Evolutionary conservation across 2,329 filamentous ascomycete species (phyloP), one percentile per base, ranked within the genome.

Genomic region (Epichloe festucae): DNA sequence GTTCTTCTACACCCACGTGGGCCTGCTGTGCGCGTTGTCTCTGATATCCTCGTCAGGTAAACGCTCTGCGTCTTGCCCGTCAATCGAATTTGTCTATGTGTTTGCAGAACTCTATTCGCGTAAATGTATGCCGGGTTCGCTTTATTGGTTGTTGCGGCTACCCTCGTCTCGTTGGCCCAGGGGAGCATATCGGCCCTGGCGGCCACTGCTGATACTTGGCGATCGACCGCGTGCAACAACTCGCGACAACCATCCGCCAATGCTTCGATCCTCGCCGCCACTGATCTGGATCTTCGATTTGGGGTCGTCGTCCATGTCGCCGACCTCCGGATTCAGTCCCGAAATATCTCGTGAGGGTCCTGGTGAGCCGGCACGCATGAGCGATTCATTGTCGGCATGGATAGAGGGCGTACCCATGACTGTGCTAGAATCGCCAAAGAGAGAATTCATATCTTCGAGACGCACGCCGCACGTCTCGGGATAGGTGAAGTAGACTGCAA

Each of bases 401-500:
- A 88, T 75, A 44, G 82, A 81, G 1, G 91, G 90, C 0, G 91
- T 95, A 41, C 74, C 77, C 48, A 87, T 84, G 11, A 84, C 80
- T 2, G 88, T 90, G 27, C 87, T 93, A 38, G 90, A 87, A 67
- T 98, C 93, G 57, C 93, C 93, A 63, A 98, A 98, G 15, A 98
- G 72, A 3, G 82, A 78, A 65, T 95, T 88, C 93, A 98, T 98
- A 59, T 98, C 93, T 70, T 98, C 93, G 48, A 98, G 77, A 52
- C 90, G 85, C 53, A 98, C 84, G 61, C 94, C 94, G 59, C 90
- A 93, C 0, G 93, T 98, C 69, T 98, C 93, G 34, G 93, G 93
- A 66, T 97, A 98, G 59, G 95, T 80, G 70, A 97, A 97, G 70
- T 91, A 98, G 7, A 98, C 93, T 96, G 57, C 10, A 14, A 27